Base-by-base conservation (phyloP, 176 grass and related monocot genomes). In the Zea mays region DNA sequence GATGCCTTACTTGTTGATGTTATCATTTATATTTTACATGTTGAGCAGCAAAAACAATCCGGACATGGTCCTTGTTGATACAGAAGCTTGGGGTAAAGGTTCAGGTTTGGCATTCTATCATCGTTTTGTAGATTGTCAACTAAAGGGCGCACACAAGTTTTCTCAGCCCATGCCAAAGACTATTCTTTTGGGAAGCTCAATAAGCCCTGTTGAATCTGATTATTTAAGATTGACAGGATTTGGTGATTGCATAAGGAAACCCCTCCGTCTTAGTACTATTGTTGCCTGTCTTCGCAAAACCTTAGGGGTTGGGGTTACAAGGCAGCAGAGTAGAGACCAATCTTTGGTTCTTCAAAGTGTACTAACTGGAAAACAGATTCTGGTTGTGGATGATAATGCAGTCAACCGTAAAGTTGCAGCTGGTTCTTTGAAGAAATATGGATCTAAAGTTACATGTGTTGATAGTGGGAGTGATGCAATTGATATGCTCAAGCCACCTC, bases 301-400 rank as follows among this genome's bases (percentile, higher is more conserved):
- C 61, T 78, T 89, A 65, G 89, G 92, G 8, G 17, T 82, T 27
- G 92, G 72, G 13, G 59, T 74, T 68, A 84, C 72, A 58, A 79
- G 82, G 47, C 80, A 78, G 10, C 72, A 72, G 21, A 78, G 3
- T 19, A 85, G 74, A 79, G 85, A 83, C 49, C 67, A 90, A 47
- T 76, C 73, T 38, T 62, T 79, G 58, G 84, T 82, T 86, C 88
- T 91, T 84, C 80, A 34, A 85, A 91, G 83, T 62, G 81, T 92
- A 64, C 65, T 92, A 35, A 77, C 62, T 74, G 92, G 81, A 33
- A 91, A 91, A 75, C 75, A 80, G 38, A 95, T 95, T 72, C 47
- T 95, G 71, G 89, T 91, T 67, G 92, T 95, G 16, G 92, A 95
- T 85, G 92, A 95, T 84, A 91, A 91, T 91, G 80, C 81, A 38